Percentiles rank a stretch among this genome's conserved stretches.
These are phyloP conservation scores for Trichoderma atroviride DNA, from an alignment of 2,329 filamentous ascomycete species.

Conservation along the genomic window DNA sequence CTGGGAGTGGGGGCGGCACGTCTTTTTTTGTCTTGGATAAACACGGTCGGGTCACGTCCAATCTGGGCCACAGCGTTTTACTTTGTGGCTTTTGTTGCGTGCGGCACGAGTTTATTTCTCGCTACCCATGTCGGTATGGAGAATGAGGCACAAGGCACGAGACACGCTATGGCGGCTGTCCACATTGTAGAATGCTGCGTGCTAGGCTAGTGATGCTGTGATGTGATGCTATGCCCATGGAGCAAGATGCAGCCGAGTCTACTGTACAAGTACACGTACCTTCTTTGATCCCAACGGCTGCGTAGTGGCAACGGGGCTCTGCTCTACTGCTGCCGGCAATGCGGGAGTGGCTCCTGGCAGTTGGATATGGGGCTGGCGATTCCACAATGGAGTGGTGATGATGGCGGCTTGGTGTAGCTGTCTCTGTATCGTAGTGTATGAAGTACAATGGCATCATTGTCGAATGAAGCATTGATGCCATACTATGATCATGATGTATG, in stretches of 20 bases:
- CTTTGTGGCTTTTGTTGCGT: background rate
- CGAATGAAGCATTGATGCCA: background rate
- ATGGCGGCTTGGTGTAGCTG: background rate
- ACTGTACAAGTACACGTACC: no score
- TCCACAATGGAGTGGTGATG: background rate
- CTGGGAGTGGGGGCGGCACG: background rate
- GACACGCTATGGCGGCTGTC: background rate
- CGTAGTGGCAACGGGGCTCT: background rate
- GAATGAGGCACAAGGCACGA: background rate
- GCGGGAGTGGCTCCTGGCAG: background rate
- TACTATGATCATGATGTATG: background rate
- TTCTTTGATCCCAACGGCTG: background rate
- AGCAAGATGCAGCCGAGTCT: background rate
- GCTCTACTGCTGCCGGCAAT: background rate
- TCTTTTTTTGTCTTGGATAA: background rate
- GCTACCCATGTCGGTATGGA: background rate
- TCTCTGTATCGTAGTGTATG: no score
- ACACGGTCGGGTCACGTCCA: constrained; percentile 12
- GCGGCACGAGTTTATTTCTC: background rate
- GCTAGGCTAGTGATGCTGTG: background rate
- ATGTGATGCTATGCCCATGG: background rate
- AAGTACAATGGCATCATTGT: background rate
- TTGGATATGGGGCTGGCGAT: background rate
- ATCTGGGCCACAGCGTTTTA: background rate
- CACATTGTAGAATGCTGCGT: background rate